Conservation (phyloP, 2,329 filamentous ascomycete species). For the Cadophora luteo-olivacea region DNA sequence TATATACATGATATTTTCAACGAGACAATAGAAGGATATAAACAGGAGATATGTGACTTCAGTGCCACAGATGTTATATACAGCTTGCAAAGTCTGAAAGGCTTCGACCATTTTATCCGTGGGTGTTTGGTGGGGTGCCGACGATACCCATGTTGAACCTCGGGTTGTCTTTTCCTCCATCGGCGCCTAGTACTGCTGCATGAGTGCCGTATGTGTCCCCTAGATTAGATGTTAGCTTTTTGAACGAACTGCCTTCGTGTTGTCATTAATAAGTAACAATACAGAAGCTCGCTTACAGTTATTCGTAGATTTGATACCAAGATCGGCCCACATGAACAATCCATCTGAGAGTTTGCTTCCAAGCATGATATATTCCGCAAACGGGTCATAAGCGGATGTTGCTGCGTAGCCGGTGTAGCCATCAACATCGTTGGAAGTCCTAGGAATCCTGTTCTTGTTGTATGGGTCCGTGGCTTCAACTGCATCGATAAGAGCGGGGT, state of each 20-base stretch:
- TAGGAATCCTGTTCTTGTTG: conserved; percentile 51
- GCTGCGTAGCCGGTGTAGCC: conserved; percentile 50
- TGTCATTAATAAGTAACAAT: not conserved
- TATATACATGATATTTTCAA: not conserved
- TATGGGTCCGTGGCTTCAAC: conserved; percentile 60
- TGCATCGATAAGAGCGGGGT: conserved; percentile 61
- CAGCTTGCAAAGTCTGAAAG: not conserved
- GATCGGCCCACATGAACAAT: conserved; percentile 60
- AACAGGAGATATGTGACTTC: not conserved
- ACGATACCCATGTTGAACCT: conserved; percentile 30
- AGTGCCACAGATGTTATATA: not conserved
- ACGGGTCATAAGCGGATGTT: conserved; percentile 55
- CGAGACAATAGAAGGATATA: not conserved
- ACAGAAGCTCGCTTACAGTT: not conserved
- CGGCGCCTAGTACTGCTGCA: conserved; percentile 28
- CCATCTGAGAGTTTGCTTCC: conserved; percentile 59
- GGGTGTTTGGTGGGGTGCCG: conserved; percentile 24
- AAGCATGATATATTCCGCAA: conserved; percentile 64
- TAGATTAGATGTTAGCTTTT: conserved; percentile 22
- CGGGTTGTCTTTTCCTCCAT: conserved; percentile 35
- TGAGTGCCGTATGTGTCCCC: conserved; percentile 28
- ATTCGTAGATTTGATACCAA: conserved; percentile 45
- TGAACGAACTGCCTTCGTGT: not conserved
- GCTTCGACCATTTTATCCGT: not conserved
- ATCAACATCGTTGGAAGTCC: conserved; percentile 58